These are phyloP conservation scores for Smallanthus sonchifolius DNA, from an alignment of 129 eudicot species.

Conservation along the genomic window DNA sequence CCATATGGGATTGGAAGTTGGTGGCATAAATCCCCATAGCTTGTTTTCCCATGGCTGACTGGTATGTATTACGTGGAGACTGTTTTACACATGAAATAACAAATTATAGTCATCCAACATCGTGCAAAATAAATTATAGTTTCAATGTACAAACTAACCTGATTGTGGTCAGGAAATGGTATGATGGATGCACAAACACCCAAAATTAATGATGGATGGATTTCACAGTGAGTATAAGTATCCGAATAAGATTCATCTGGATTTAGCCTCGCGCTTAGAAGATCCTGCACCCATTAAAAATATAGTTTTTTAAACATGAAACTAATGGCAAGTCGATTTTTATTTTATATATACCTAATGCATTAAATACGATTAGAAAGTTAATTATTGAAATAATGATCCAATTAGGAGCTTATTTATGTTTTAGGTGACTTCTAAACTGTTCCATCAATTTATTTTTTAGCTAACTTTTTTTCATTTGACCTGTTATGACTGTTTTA, in stretches of 20 bases:
- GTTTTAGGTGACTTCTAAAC: neutral
- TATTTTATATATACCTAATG: neutral
- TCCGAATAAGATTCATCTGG: slow-evolving; percentile 82
- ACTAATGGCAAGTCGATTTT: neutral
- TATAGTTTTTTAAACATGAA: neutral
- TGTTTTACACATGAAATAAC: slow-evolving; percentile 21
- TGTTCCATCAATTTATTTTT: neutral
- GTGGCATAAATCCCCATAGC: slow-evolving; percentile 98
- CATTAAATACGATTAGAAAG: neutral
- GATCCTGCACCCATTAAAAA: slow-evolving; percentile 54
- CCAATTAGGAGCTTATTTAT: neutral
- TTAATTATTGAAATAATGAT: neutral
- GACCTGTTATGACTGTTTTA: neutral
- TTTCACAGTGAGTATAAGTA: slow-evolving; percentile 93
- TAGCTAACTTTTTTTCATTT: neutral
- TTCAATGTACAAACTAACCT: slow-evolving; percentile 34
- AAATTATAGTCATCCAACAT: neutral
- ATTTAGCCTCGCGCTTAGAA: slow-evolving; percentile 62
- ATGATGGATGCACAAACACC: slow-evolving; percentile 99
- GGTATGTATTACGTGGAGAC: slow-evolving; percentile 99
- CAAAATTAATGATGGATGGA: slow-evolving; percentile 86
- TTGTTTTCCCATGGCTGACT: slow-evolving; percentile 98
- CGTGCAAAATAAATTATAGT: neutral
- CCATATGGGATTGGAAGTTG: slow-evolving; percentile 92
- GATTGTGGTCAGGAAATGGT: slow-evolving; percentile 97